Percentiles rank a stretch among this genome's conserved stretches.
These are phyloP conservation scores for Talaromyces sp. DNA, from an alignment of 2,329 filamentous ascomycete genomes.

Conservation along the genomic window DNA sequence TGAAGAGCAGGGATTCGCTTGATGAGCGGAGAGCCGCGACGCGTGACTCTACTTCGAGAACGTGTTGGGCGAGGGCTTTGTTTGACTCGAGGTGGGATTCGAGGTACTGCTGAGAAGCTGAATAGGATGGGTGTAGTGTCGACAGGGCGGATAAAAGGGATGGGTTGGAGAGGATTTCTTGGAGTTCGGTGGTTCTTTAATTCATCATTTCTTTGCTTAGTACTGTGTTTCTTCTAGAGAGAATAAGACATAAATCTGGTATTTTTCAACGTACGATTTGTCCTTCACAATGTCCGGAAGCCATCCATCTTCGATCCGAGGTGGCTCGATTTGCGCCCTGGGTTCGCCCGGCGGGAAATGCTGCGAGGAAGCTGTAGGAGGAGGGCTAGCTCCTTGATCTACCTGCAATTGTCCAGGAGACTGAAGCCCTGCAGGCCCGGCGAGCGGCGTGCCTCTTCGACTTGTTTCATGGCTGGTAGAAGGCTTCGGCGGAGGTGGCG, in stretches of 20 bases:
- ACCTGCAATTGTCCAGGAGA: constrained; percentile 27
- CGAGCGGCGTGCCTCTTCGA: constrained; percentile 58
- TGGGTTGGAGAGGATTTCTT: constrained; percentile 68
- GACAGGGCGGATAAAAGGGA: constrained; percentile 69
- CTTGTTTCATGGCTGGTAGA: constrained; percentile 62
- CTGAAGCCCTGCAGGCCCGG: constrained; percentile 21
- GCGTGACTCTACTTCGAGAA: constrained; percentile 40
- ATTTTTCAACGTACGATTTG: constrained; percentile 60
- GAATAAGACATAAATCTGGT: not conserved
- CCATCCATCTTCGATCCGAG: constrained; percentile 59
- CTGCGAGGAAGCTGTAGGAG: not conserved
- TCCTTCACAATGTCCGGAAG: constrained; percentile 70
- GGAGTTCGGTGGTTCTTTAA: constrained; percentile 47
- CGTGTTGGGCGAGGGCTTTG: constrained; percentile 55
- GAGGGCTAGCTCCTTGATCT: constrained; percentile 15
- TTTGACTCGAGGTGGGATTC: constrained; percentile 64
- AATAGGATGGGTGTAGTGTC: constrained; percentile 66
- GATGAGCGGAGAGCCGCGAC: constrained; percentile 53
- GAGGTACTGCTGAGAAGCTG: constrained; percentile 59
- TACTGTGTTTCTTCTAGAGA: not conserved
- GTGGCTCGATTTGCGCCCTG: constrained; percentile 20
- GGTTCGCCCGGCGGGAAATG: not conserved
- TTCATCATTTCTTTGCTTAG: not conserved
- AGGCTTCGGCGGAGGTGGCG: constrained; percentile 68
- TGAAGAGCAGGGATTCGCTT: constrained; percentile 74